Evolutionary conservation across 306 rosid species (phyloP).

Genomic region (Vigna hirtella): DNA sequence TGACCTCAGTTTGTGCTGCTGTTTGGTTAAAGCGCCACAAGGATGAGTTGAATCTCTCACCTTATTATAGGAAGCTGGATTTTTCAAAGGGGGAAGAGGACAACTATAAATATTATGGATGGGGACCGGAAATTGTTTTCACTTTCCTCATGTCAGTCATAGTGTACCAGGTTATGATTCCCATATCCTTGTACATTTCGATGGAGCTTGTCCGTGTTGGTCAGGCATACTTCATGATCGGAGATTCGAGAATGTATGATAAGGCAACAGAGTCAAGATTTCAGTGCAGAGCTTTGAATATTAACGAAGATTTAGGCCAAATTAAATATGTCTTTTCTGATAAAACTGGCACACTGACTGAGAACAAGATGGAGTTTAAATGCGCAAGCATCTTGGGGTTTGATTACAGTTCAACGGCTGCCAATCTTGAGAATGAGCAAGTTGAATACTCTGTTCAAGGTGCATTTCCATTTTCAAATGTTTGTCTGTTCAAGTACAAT

Average conservation of each 20-base stretch:
- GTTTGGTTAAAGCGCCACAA: slow-evolving; percentile 75
- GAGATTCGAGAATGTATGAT: slow-evolving; percentile 80
- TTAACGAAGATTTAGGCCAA: slow-evolving; percentile 98
- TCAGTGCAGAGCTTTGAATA: slow-evolving; percentile 94
- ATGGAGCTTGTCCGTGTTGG: slow-evolving; percentile 97
- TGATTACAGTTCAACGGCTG: slow-evolving; percentile 64
- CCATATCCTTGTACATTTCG: slow-evolving; percentile 91
- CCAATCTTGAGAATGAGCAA: slow-evolving; percentile 51
- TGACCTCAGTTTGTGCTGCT: slow-evolving; percentile 76
- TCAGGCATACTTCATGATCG: slow-evolving; percentile 93
- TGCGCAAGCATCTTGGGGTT: slow-evolving; percentile 87
- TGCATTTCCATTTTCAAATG: slow-evolving; percentile 36
- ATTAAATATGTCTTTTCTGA: slow-evolving; percentile 91
- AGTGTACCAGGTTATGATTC: slow-evolving; percentile 95
- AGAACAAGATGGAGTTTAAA: slow-evolving; percentile 97
- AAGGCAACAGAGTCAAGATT: slow-evolving; percentile 77
- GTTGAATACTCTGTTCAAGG: slow-evolving; percentile 66
- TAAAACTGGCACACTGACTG: slow-evolving; percentile 96
- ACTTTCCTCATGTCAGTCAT: slow-evolving; percentile 94
- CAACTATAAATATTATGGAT: slow-evolving; percentile 66
- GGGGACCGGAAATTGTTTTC: slow-evolving; percentile 82
- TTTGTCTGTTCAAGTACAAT: slow-evolving; percentile 9
- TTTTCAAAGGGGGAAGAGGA: slow-evolving; percentile 42
- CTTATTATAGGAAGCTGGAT: slow-evolving; percentile 75
- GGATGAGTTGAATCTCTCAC: slow-evolving; percentile 57